Evolutionary conservation across 352 stramenopile species (phyloP).

Genomic region (Globisporangium ultimum): DNA sequence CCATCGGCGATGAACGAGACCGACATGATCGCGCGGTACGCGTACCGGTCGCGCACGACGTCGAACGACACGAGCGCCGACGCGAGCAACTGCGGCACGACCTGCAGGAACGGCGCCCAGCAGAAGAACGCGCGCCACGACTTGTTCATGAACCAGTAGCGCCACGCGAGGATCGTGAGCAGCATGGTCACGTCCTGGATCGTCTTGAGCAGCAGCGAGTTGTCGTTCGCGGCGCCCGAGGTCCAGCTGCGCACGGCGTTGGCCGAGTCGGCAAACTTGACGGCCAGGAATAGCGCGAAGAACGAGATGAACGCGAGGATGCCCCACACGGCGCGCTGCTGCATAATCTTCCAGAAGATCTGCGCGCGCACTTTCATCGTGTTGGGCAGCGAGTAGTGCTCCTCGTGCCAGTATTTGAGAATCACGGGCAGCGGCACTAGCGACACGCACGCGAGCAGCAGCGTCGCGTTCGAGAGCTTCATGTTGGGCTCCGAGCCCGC

Average conservation of each 20-base stretch:
- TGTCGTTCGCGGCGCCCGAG: conserved; percentile 10
- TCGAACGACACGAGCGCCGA: conserved; percentile 8
- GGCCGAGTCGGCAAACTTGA: conserved; percentile 27
- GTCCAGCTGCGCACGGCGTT: conserved; percentile 27
- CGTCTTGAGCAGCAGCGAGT: conserved; percentile 12
- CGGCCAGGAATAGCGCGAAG: conserved; percentile 37
- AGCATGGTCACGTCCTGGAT: conserved; percentile 11
- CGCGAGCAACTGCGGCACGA: conserved; percentile 7
- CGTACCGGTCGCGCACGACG: conserved; percentile 10
- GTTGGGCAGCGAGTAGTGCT: conserved; percentile 38
- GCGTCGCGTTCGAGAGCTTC: conserved; percentile 14
- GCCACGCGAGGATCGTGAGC: conserved; percentile 12
- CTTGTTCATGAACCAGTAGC: conserved; percentile 8
- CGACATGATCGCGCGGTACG: conserved; percentile 12
- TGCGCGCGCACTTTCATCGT: conserved; percentile 32
- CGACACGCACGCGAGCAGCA: conserved; percentile 32
- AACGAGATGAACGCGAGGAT: conserved; percentile 37
- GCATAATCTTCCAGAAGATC: conserved; percentile 51
- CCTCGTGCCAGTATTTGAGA: conserved; percentile 35
- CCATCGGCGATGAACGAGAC: conserved; percentile 11
- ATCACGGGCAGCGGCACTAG: conserved; percentile 29
- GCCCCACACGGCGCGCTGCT: conserved; percentile 50
- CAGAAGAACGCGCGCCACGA: conserved; percentile 12
- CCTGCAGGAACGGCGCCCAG: conserved; percentile 9
- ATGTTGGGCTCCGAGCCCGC: conserved; percentile 4